phyloP scores from a whole-genome alignment of 129 eudicot species.

The sunflower (Helianthus annuus) region HanXRQr2.0-SUNRISE NC_035446.2:144495999-144496498 shows the following conservation, averaged over 20 bases:
- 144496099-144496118: too few species aligned
- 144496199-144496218: slow-evolving; percentile 71
- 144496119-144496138: neutral
- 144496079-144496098: too few species aligned
- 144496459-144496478: slow-evolving; percentile 67
- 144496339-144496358: slow-evolving; percentile 55
- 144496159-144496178: slow-evolving; percentile 47
- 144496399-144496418: slow-evolving; percentile 52
- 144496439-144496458: slow-evolving; percentile 66
- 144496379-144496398: slow-evolving; percentile 40
- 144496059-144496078: too few species aligned
- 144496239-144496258: slow-evolving; percentile 93
- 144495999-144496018: too few species aligned
- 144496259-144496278: slow-evolving; percentile 68
- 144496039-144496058: too few species aligned
- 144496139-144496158: neutral
- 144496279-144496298: slow-evolving; percentile 52
- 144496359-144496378: slow-evolving; percentile 54
- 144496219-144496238: slow-evolving; percentile 61
- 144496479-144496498: slow-evolving; percentile 46
- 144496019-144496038: too few species aligned
- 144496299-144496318: slow-evolving; percentile 69
- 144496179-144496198: slow-evolving; percentile 59
- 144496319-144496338: slow-evolving; percentile 69
- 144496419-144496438: slow-evolving; percentile 56